These are phyloP conservation scores for Podaxis sp. DNA, from an alignment of 768 basidiomycete species.

Conservation along the genomic window DNA sequence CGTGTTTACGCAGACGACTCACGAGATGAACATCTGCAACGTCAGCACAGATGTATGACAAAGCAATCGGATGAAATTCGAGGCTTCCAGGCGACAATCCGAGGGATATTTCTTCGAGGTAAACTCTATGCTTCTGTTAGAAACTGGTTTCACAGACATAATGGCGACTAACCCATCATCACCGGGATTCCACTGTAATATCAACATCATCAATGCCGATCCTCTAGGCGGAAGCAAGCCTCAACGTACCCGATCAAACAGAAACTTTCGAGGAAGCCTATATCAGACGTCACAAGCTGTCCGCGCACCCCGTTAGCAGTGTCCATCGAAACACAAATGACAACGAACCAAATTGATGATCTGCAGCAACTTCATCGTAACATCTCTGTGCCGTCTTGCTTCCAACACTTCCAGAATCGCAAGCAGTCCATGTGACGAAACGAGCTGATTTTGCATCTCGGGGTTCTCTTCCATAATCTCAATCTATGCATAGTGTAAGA, in stretches of 20 bases:
- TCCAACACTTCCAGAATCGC: conserved; percentile 94
- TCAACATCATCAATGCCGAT: conserved; percentile 12
- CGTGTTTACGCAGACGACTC: conserved; percentile 32
- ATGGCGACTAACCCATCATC: conserved; percentile 69
- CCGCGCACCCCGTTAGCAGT: conserved; percentile 27
- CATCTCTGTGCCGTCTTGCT: conserved; percentile 81
- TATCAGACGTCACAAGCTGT: conserved; percentile 68
- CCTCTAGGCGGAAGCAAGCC: not conserved
- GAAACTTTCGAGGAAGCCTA: conserved; percentile 90
- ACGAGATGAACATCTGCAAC: conserved; percentile 99
- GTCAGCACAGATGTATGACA: conserved; percentile 93
- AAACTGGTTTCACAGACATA: not conserved
- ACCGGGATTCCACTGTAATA: conserved; percentile 83
- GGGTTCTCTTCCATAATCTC: conserved; percentile 74
- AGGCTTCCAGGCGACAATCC: conserved; percentile 93
- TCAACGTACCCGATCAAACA: conserved; percentile 78
- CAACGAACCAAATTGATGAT: conserved; percentile 81
- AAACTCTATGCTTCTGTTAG: conserved; percentile 54
- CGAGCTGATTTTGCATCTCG: conserved; percentile 86
- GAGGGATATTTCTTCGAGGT: conserved; percentile 93
- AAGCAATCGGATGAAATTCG: conserved; percentile 88
- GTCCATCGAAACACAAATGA: not conserved
- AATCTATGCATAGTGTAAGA: conserved; percentile 46
- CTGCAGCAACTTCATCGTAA: conserved; percentile 80
- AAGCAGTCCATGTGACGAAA: conserved; percentile 92